Evolutionary conservation across 2,329 filamentous ascomycete genomes (phyloP), one percentile per base, ranked within the genome.

Genomic region (Diaporthe sp.): DNA sequence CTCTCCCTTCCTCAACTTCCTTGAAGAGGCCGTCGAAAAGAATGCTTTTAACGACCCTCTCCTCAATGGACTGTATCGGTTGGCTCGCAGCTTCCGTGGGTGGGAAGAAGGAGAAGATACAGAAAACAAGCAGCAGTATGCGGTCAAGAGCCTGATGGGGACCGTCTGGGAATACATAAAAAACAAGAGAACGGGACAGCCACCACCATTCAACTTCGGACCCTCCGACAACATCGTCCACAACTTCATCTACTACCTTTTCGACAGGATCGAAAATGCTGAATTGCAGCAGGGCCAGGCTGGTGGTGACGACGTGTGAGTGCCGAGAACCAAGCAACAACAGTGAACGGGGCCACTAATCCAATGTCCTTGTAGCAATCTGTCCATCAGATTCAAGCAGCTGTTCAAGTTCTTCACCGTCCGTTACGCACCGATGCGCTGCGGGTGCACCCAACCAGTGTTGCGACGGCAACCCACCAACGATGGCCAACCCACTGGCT

Each of bases 51-150:
- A 22, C 12, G 65, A 69, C 22, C 49, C 49, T 17, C 25, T 69
- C 34, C 17, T 55, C 28, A 8, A 3, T 9, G 65, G 17, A 15
- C n/a, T 69, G 8, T 34, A 55, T 22, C 15, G 9, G n/a, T 25
- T 69, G 65, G 46, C 31, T 17, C 13, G 42, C 22, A 10, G 2
- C 15, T 69, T 69, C 28, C 49, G 31, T n/a, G 7, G 2, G 22
- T 19, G 15, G 12, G 22, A 2, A 2, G 0, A 3, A 3, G 8
- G 2, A 13, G 17, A n/a, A 1, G 0, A 3, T 34, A 42, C 2
- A 3, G 49, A 55, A 2, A 9, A 55, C 2, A 2, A 13, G 15
- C 7, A 42, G n/a, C n/a, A 6, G 8, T n/a, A 28, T n/a, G 37
- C 58, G 15, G 9, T 69, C 9, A 5, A 25, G n/a, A 69, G 34